Base-by-base conservation (phyloP, 139 green algal genomes). In the Chlorella sp. region DNA sequence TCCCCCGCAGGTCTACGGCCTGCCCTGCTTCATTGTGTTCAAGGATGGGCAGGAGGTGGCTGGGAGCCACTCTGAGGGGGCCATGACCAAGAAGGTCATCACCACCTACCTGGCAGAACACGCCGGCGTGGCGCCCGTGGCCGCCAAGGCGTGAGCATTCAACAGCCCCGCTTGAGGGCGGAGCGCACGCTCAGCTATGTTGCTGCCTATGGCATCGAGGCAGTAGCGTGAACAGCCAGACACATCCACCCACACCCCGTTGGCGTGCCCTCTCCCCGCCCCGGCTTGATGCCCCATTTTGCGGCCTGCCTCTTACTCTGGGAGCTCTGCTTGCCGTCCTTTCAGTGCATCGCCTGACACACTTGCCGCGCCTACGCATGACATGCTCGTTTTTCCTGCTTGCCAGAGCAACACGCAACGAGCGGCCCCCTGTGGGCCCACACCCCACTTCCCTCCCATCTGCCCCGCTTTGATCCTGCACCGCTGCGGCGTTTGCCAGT, bases 1-100 rank as follows among this genome's bases (percentile, higher is more conserved):
- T 40, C 40, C 7, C 34, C 81, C 5, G 39, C 92, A 98, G 94
- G 96, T 98, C 60, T 99, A 99, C 88, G 98, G 98, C 2, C 92
- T 99, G 83, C 98, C 98, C 24, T 97, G 97, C 15, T 78, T 99
- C 18, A 94, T 99, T 7, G 53, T 99, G 32, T 98, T 99, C 92
- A 96, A 97, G 85, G 93, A 98, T 78, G 98, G 98, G 18, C 66
- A 96, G 80, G n/a, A 93, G 34, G 90, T 99, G 66, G 53, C 93
- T 28, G 96, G 93, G 81, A 97, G 94, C 85, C 96, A 97, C 77
- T 92, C 90, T 0, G 98, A 99, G 91, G 98, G 98, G 2, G 98
- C 97, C 21, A 95, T 99, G 61, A 95, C 91, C 28, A 96, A 96
- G 89, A 88, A 92, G 5, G 91, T 95, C 71, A 85, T 99, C 30